Base-by-base conservation (phyloP, 495 filamentous ascomycete genomes). In the Neohortaea acidophila region DNA sequence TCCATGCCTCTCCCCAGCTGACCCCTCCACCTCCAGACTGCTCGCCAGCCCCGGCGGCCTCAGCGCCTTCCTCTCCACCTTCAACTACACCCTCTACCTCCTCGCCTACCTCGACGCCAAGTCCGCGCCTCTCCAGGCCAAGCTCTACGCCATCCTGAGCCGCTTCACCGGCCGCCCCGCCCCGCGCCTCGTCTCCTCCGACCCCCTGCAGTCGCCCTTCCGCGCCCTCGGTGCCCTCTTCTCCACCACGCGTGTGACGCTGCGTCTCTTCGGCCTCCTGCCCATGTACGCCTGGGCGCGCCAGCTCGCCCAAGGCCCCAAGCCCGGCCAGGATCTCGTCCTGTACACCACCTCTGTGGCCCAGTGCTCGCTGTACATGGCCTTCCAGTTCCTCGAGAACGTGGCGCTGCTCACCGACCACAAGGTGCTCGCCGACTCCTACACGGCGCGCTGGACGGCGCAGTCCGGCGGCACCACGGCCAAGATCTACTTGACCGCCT, bases 21-120 rank as follows among this genome's bases (percentile, higher is more conserved):
- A 32, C 29, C 18, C 25, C 0, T 25, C 5, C 21, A 4, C 13
- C 10, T 20, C 7, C 10, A 59, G 56, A 46, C 37, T 59, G 21
- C 42, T 59, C 19, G 49, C 52, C 18, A 46, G 25, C 33, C 56
- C 56, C 15, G 54, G 56, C 42, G 56, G 56, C 38, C 54, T 59
- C 41, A 44, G 33, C 39, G 23, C 56, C 29, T 52, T 57, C 49
- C 54, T 59, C 42, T 53, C 49, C 23, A 57, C 56, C 39, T 46
- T 53, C 37, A 59, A 57, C 48, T 59, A 59, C 45, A 51, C 49
- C 37, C 52, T 59, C 40, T 59, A 59, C 48, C 47, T 57, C 17
- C 49, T 56, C 38, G 54, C 56, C 14, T 55, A 53, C 49, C 49
- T 57, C 25, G 43, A 55, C 33, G 33, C 53, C 24, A 47, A 47